Evolutionary conservation across 2,329 filamentous ascomycete species (phyloP), one percentile per base, ranked within the genome.

Genomic region (Cladosporium velox): DNA sequence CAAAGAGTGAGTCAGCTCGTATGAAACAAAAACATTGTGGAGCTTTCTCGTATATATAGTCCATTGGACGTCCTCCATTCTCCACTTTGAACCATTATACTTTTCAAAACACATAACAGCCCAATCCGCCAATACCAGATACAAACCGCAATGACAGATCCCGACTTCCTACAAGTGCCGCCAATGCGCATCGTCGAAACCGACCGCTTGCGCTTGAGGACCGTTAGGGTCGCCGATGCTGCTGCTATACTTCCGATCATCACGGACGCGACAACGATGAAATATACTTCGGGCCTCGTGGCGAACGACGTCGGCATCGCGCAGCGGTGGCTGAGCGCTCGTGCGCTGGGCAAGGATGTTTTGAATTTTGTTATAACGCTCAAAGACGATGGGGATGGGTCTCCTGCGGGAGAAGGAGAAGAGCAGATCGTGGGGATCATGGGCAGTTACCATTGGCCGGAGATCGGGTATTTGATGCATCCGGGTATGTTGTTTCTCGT

Each of bases 191-290:
- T 21, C 24, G 62, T 71, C 54, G 14, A 49, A 67, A 89, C 87
- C 3, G 75, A 82, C 59, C 83, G 87, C 7, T 80, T 91, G 24
- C 72, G 86, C 30, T 75, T 90, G 61, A 80, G 87, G 18, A 83
- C 84, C 2, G 76, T 86, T 47, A 71, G 72, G 1, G 74, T 80
- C 21, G 77, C 81, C 2, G 87, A 91, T 74, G 77, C 85, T 1
- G 75, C 78, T 1, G 82, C 78, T 7, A 67, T 88, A 18, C 78
- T 86, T 68, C 76, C 77, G 26, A 78, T 91, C 63, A 85, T 88
- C 28, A 80, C 79, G 15, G 81, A 88, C 72, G 81, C 83, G 4
- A 86, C 88, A 69, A 85, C 88, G 57, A 91, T 91, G 89, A 75
- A 76, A 64, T 88, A 84, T 81, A 88, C 87, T 30, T 69, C 70